Conservation (phyloP, 1,139 yeast genomes). For the Taiozyma sp. region DNA sequence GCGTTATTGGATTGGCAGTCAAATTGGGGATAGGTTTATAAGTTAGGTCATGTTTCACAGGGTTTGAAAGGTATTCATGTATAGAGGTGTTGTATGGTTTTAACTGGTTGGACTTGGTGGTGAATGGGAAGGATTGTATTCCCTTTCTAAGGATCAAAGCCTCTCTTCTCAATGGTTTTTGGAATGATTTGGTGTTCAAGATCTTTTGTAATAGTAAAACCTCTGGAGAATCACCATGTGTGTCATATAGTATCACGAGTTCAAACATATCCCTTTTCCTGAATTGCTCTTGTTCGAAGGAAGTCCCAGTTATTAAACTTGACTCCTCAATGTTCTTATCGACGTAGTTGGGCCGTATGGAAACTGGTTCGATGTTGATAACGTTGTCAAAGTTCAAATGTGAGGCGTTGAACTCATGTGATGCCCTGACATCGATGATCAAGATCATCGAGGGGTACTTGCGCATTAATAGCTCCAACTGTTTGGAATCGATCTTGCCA, state of each 20-base stretch:
- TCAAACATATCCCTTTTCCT: constrained; percentile 50
- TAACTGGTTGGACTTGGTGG: constrained; percentile 23
- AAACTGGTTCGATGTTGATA: constrained; percentile 70
- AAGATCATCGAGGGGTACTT: constrained; percentile 30
- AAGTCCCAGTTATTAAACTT: constrained; percentile 50
- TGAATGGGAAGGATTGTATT: constrained; percentile 39
- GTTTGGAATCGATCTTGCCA: constrained; percentile 9
- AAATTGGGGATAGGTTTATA: background rate
- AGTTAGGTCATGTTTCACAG: constrained; percentile 14
- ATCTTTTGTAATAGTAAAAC: constrained; percentile 31
- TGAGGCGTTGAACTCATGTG: constrained; percentile 50
- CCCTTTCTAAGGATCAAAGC: constrained; percentile 60
- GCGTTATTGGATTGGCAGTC: background rate
- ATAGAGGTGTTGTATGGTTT: constrained; percentile 11
- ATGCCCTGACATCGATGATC: constrained; percentile 62
- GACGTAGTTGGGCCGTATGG: constrained; percentile 39
- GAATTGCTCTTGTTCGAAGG: constrained; percentile 47
- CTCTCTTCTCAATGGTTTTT: constrained; percentile 43
- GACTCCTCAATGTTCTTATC: constrained; percentile 60
- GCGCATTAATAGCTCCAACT: constrained; percentile 16
- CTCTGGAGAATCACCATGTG: constrained; percentile 22
- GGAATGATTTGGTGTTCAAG: constrained; percentile 34
- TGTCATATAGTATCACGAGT: constrained; percentile 59
- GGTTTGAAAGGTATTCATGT: constrained; percentile 16
- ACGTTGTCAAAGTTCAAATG: constrained; percentile 55